Percentiles rank a stretch among this genome's conserved stretches.
These are phyloP conservation scores for Trichoderma pleuroti DNA, from an alignment of 2,329 filamentous ascomycete genomes.

Conservation along the genomic window DNA sequence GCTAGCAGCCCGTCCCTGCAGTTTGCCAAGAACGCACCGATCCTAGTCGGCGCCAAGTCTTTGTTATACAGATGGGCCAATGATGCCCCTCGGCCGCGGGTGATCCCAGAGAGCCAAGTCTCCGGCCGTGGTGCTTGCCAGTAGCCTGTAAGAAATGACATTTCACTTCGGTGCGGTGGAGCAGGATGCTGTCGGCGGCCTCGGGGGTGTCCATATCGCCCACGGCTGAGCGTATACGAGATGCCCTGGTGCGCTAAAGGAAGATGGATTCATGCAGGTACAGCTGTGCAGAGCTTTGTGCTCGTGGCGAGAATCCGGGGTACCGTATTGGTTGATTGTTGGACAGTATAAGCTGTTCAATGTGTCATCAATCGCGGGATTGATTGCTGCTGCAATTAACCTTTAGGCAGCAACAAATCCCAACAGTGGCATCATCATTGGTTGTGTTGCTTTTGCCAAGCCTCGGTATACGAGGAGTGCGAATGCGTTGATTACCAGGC, in stretches of 20 bases:
- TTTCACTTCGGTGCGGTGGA: background rate
- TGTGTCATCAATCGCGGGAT: background rate
- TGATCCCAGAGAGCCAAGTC: slow-evolving; percentile 8
- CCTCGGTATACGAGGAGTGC: background rate
- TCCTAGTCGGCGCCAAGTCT: background rate
- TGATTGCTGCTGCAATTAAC: background rate
- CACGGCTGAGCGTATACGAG: background rate
- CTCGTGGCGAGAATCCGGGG: background rate
- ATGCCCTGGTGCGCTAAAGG: background rate
- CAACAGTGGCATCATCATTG: background rate
- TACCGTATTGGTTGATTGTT: background rate
- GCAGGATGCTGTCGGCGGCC: background rate
- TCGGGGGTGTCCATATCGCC: background rate
- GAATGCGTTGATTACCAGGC: background rate
- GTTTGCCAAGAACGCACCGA: background rate
- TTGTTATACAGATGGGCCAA: background rate
- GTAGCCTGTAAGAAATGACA: slow-evolving; percentile 2
- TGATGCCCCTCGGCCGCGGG: background rate
- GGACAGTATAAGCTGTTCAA: background rate
- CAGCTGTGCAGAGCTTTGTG: background rate
- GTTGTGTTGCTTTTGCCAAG: background rate
- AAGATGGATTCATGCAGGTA: background rate
- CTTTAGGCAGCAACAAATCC: background rate
- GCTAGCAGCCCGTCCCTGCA: background rate
- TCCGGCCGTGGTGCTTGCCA: background rate